A percentile compares a stretch with the other conserved stretches of the same genome.
Conservation (phyloP, 1,139 yeast species). For the Yamadazyma jaroonii region DNA sequence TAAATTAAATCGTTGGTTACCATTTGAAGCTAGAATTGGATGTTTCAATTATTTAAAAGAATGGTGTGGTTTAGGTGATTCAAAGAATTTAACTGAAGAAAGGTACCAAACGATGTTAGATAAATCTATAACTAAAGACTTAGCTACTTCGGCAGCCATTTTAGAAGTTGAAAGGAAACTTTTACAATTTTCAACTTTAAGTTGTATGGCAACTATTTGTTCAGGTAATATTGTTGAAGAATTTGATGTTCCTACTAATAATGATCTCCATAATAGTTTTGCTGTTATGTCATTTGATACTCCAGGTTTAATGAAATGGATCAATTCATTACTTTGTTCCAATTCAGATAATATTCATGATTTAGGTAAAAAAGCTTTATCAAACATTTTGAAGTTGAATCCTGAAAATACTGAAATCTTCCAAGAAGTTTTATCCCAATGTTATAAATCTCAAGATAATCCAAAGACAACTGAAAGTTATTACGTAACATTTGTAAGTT, state of each 20-base stretch:
- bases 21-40: constrained; percentile 82
- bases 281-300: constrained; percentile 68
- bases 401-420: constrained; percentile 55
- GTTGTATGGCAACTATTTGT: constrained; percentile 82
- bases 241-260: constrained; percentile 38
- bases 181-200: constrained; percentile 68
- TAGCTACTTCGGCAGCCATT: constrained; percentile 63
- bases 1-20: constrained; percentile 55
- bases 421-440: constrained; percentile 62
- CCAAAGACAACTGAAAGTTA: constrained; percentile 61
- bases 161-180: constrained; percentile 79
- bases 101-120: constrained; percentile 64
- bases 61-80: constrained; percentile 91
- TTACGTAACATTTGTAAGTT: constrained; percentile 67
- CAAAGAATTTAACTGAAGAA: constrained; percentile 57
- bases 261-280: constrained; percentile 8
- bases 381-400: constrained; percentile 62
- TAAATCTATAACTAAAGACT: constrained; percentile 44
- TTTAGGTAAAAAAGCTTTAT: constrained; percentile 71
- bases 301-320: constrained; percentile 70
- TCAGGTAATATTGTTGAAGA: constrained; percentile 59
- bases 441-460: constrained; percentile 57
- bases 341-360: constrained; percentile 57
- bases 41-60: constrained; percentile 81
- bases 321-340: constrained; percentile 63